Conservation (phyloP, 352 stramenopile species). For the Globisporangium recalcitrans region DNA sequence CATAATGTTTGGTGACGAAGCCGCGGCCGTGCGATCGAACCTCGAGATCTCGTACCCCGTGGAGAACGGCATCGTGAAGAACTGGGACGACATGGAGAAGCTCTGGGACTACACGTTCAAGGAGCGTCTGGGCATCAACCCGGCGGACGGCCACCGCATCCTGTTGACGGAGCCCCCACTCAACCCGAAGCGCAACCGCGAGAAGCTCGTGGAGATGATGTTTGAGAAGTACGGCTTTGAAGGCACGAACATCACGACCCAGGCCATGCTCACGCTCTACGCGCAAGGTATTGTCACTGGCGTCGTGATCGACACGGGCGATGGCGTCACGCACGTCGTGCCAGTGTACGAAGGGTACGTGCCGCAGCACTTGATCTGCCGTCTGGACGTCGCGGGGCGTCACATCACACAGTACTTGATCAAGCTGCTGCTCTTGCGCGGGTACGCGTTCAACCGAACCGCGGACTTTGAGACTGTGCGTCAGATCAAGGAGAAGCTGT, state of each 20-base stretch:
- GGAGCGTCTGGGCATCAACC: slow-evolving; percentile 79
- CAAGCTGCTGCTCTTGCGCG: slow-evolving; percentile 80
- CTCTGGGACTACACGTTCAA: slow-evolving; percentile 97
- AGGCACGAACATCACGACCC: slow-evolving; percentile 86
- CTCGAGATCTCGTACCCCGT: slow-evolving; percentile 89
- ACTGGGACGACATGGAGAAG: slow-evolving; percentile 97
- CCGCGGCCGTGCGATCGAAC: slow-evolving; percentile 77
- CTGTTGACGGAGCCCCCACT: slow-evolving; percentile 90
- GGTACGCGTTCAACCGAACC: slow-evolving; percentile 90
- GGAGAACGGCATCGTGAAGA: slow-evolving; percentile 95
- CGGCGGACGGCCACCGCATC: slow-evolving; percentile 74
- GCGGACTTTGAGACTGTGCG: slow-evolving; percentile 92
- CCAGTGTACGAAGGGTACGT: slow-evolving; percentile 90
- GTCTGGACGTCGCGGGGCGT: slow-evolving; percentile 86
- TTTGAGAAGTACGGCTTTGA: slow-evolving; percentile 92
- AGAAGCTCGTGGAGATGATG: slow-evolving; percentile 91
- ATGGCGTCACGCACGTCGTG: slow-evolving; percentile 89
- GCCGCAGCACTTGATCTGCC: slow-evolving; percentile 85
- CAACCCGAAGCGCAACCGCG: slow-evolving; percentile 90
- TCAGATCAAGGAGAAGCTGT: slow-evolving; percentile 94
- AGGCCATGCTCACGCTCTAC: slow-evolving; percentile 93
- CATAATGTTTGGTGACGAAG: slow-evolving; percentile 95
- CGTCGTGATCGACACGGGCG: slow-evolving; percentile 91
- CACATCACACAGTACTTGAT: slow-evolving; percentile 93
- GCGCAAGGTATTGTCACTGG: slow-evolving; percentile 87